Percentiles rank a stretch among this genome's conserved stretches.
Evolutionary conservation across 2,329 filamentous ascomycete genomes (phyloP).

Genomic region (Hymenoscyphus albidus): DNA sequence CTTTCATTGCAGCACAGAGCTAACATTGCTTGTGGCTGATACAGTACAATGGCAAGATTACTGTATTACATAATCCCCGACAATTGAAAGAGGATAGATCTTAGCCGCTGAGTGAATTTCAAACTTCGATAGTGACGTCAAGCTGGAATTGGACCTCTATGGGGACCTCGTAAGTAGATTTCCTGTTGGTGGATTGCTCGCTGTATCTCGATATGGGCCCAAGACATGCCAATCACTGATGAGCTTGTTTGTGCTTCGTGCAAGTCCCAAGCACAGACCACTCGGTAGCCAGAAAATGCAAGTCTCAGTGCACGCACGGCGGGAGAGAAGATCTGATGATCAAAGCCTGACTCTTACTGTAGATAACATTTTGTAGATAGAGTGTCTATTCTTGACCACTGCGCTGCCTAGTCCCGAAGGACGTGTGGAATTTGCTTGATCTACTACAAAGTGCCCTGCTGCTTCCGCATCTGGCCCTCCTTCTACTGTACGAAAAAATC

Average conservation of each 20-base stretch:
- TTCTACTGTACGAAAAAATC: neutral
- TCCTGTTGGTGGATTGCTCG: neutral
- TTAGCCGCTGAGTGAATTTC: neutral
- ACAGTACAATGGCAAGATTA: neutral
- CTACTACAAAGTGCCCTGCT: too few relatives aligned
- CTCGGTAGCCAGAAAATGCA: too few relatives aligned
- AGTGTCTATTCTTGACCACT: too few relatives aligned
- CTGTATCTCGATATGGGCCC: neutral
- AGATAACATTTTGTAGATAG: too few relatives aligned
- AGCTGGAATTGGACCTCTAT: neutral
- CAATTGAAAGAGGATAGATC: neutral
- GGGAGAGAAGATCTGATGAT: neutral
- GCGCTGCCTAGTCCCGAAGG: too few relatives aligned
- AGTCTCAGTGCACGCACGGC: neutral
- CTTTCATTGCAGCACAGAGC: too few relatives aligned
- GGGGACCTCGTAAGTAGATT: neutral
- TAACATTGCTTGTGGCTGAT: too few relatives aligned
- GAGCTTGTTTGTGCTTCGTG: neutral
- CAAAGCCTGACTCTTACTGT: neutral
- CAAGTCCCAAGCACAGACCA: too few relatives aligned
- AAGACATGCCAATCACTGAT: neutral
- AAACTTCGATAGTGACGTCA: neutral
- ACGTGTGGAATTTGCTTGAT: too few relatives aligned
- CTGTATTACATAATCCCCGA: neutral
- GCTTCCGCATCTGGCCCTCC: too few relatives aligned